Evolutionary conservation across 2,329 filamentous ascomycete genomes (phyloP), one percentile per base, ranked within the genome.

Genomic region (Rhynchosporium secalis): DNA sequence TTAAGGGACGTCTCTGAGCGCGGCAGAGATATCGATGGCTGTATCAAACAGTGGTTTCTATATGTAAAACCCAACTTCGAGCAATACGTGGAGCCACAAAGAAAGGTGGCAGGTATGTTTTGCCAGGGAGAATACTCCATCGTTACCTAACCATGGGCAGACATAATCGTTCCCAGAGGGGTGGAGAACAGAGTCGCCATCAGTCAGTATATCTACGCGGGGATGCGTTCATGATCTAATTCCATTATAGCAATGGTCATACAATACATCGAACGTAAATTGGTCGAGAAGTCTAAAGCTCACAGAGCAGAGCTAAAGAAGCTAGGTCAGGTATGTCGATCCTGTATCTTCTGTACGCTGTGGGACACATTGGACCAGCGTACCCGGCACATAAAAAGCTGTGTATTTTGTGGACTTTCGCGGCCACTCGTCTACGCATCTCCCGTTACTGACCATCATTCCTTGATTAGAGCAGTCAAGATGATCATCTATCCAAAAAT

Each of bases 1-100:
- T 68, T 79, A 92, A 89, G 95, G 72, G 95, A 99, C 77, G 91
- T 98, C 28, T 86, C 86, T 70, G 91, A 96, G 71, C 87, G 95
- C 71, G 94, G 91, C 3, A 85, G 95, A 73, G 94, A 96, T 72
- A 90, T 98, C 61, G 90, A 97, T 73, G 95, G 95, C 46, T 94
- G 93, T 72, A 93, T 99, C 75, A 98, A 98, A 76, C 95, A 99
- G 75, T 99, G 95, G 95, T 97, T 98, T 75, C 80, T 79, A 10
- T 99, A 90, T 74, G 95, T 99, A 48, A 99, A 99, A 77, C 95
- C 95, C 3, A 98, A 98, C 72, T 98, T 96, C 71, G 90, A 94
- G 75, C 91, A 89, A 81, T 98, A 86, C 73, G 95, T 99, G 61
- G 89, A 96, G 66, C 95, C 95, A 40, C 95, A 99, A 75, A 84